Evolutionary conservation across 2,329 filamentous ascomycete genomes (phyloP), one percentile per base, ranked within the genome.

Genomic region (Pseudovirgaria hyperparasitica): DNA sequence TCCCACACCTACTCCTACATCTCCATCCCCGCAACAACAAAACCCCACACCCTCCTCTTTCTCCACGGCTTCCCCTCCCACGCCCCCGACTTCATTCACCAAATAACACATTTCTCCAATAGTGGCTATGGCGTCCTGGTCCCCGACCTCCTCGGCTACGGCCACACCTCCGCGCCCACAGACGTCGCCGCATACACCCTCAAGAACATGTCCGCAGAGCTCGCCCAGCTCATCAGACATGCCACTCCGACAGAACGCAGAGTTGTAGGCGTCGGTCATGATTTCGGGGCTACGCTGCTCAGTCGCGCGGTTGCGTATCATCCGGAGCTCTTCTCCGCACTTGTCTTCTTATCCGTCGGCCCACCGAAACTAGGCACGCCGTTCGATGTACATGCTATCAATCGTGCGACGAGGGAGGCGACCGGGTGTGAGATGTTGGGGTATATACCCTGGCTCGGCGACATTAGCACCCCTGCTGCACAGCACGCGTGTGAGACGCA

Each of bases 51-150:
- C 5, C 26, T 40, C 23, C 34, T 44, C 8, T 30, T 44, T 18
- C 66, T 60, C 15, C 65, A 67, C 39, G 63, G 64, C 26, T 67
- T 58, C 37, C 63, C 64, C 5, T 58, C 61, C 34, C 44, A 48
- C 10, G 52, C 56, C 1, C 46, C 42, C 5, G 42, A 63, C 11
- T 67, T 60, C 62, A 39, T 46, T 6, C 46, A 48, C 18, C 40
- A 62, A 19, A 43, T 60, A 20, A 46, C 46, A 16, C 30, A 52
- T 19, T 42, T 63, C 15, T 42, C 54, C n/a, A 30, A 48, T 6
- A 42, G 48, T 4, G 48, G 51, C 29, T 50, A 60, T 39, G 47
- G 54, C 16, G 39, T 55, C 24, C 25, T 56, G 16, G 40, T 41
- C n/a, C 49, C 49, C 2, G 52, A 54, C 32, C 39, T 54, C 3